Percentiles rank a stretch among this genome's conserved stretches.
These are phyloP conservation scores for Psidium friedrichsthalianum DNA, from an alignment of 345 rosid species.

Conservation along the genomic window DNA sequence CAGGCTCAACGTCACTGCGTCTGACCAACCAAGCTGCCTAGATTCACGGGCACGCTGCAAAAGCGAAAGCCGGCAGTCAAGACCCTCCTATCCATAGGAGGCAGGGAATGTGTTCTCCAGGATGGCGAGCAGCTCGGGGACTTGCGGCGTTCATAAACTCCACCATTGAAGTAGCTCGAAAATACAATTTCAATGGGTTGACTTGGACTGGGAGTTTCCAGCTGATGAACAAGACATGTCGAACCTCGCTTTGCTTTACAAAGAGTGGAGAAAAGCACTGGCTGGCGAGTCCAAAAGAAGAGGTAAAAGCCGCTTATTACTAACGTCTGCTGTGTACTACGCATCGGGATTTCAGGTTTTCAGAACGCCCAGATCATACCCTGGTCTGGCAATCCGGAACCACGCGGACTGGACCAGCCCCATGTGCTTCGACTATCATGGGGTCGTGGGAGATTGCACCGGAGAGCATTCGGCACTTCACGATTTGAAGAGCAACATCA, in stretches of 20 bases:
- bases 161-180: constrained; percentile 24
- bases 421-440: constrained; percentile 34
- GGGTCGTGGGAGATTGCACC: constrained; percentile 28
- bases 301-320: constrained; percentile 4
- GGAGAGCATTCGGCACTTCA: constrained; percentile 14
- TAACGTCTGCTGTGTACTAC: constrained; percentile 35
- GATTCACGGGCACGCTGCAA: constrained; percentile 9
- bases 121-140: constrained; percentile 3
- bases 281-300: constrained; percentile 3
- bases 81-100: constrained; percentile 25
- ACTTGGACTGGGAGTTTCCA: constrained; percentile 48
- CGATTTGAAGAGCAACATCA: constrained; percentile 14
- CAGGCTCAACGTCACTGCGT: constrained; percentile 13
- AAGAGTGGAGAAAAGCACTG: constrained; percentile 8
- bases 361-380: constrained; percentile 12
- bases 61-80: constrained; percentile 8
- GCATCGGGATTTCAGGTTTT: too few species aligned
- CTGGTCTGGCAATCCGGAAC: constrained; percentile 6
- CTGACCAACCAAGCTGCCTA: constrained; percentile 15
- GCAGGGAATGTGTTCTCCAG: constrained; percentile 1
- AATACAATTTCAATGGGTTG: constrained; percentile 29
- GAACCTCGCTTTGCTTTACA: constrained; percentile 7
- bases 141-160: constrained; percentile 19
- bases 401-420: constrained; percentile 28
- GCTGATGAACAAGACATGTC: constrained; percentile 19